These are phyloP conservation scores for Catharanthus roseus DNA, from an alignment of 257 asterid species.

Conservation along the genomic window DNA sequence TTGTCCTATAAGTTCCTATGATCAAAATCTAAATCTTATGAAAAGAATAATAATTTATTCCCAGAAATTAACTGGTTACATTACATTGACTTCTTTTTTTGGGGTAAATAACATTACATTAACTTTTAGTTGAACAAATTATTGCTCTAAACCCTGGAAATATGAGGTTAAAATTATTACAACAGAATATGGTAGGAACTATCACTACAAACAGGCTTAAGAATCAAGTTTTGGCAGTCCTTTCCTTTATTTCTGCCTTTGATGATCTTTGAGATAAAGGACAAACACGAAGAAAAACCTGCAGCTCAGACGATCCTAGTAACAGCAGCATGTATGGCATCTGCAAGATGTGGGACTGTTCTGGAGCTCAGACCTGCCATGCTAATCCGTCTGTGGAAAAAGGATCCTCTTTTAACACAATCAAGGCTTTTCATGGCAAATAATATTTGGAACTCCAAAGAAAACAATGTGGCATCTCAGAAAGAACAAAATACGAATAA, in stretches of 20 bases:
- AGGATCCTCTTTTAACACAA: background rate
- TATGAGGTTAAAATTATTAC: background rate
- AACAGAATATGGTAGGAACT: background rate
- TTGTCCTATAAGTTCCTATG: too few relatives aligned
- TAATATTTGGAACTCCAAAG: background rate
- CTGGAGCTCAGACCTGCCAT: constrained; percentile 95
- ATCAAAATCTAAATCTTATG: too few relatives aligned
- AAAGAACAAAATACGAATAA: background rate
- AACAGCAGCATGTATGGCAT: constrained; percentile 93
- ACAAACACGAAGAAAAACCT: background rate
- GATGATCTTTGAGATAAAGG: background rate
- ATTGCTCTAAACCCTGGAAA: background rate
- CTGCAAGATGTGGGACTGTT: constrained; percentile 91
- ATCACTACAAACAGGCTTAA: background rate
- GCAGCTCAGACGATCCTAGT: constrained; percentile 35
- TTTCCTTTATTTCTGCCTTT: background rate
- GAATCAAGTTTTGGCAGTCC: background rate
- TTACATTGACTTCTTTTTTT: too few relatives aligned
- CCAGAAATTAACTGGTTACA: too few relatives aligned
- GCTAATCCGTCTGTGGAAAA: constrained; percentile 74
- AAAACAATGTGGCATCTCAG: too few relatives aligned
- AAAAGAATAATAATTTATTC: too few relatives aligned
- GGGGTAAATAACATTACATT: too few relatives aligned
- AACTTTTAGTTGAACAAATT: background rate
- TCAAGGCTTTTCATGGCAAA: background rate